phyloP scores from a whole-genome alignment of 768 basidiomycete genomes.

The Suillus americanus region DNA sequence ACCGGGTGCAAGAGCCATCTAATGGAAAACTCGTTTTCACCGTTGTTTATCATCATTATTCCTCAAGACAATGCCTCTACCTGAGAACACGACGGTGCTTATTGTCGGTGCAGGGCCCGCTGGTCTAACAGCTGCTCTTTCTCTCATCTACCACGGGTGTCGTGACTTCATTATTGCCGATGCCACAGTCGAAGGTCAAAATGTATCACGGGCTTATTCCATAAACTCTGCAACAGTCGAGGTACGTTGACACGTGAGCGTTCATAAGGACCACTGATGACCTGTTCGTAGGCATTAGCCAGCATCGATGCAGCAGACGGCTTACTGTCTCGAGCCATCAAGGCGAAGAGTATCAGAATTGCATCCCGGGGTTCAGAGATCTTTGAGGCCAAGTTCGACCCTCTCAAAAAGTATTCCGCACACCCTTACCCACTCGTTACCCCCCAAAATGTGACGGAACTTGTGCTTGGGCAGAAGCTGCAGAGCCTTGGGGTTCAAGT shows the following conservation, averaged over 20 bases:
- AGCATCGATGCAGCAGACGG: slow-evolving; percentile 37
- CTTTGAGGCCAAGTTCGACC: slow-evolving; percentile 30
- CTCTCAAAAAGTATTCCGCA: slow-evolving; percentile 39
- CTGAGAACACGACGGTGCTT: slow-evolving; percentile 40
- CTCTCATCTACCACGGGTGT: slow-evolving; percentile 37
- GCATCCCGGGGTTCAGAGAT: slow-evolving; percentile 31
- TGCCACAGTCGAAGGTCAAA: slow-evolving; percentile 22
- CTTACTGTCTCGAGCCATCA: slow-evolving; percentile 29
- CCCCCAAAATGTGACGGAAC: slow-evolving; percentile 46
- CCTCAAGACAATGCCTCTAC: slow-evolving; percentile 27
- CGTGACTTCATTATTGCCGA: slow-evolving; percentile 39
- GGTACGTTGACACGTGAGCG: slow-evolving; percentile 22
- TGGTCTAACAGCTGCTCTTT: slow-evolving; percentile 46
- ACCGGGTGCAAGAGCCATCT: not conserved
- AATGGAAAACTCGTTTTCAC: not conserved
- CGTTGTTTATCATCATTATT: not conserved
- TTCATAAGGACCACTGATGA: not conserved
- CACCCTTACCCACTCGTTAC: slow-evolving; percentile 45
- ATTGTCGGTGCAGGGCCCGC: slow-evolving; percentile 52
- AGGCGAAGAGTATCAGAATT: slow-evolving; percentile 26
- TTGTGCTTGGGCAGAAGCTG: slow-evolving; percentile 35
- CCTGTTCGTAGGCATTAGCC: slow-evolving; percentile 41
- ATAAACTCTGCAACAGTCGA: slow-evolving; percentile 51
- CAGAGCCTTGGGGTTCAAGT: slow-evolving; percentile 34
- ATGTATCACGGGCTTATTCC: slow-evolving; percentile 40